A percentile compares a stretch with the other conserved stretches of the same genome.
phyloP scores from a whole-genome alignment of 176 grass and related monocot genomes.

The Dactylis glomerata region DNA sequence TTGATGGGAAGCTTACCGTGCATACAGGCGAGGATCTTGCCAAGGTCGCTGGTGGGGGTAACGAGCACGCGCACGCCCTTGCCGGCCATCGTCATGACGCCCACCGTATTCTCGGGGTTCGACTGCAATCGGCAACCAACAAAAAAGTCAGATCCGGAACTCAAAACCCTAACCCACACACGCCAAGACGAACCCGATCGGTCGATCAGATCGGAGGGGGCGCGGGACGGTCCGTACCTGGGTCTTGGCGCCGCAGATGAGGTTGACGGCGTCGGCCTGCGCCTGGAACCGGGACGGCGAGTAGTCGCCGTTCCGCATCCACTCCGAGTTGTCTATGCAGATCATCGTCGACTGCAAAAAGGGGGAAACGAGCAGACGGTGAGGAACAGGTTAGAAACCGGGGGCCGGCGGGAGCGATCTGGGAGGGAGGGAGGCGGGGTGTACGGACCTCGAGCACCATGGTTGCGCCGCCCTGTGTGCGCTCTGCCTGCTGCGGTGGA shows the following conservation, averaged over 20 bases:
- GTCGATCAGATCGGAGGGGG: conserved; percentile 19
- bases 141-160: conserved; percentile 26
- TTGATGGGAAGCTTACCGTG: conserved; percentile 55
- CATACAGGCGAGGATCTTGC: conserved; percentile 98
- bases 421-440: background rate
- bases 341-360: conserved; percentile 89
- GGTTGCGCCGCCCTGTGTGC: conserved; percentile 26
- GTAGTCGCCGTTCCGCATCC: conserved; percentile 99
- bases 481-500: conserved; percentile 14
- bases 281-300: conserved; percentile 82
- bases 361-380: conserved; percentile 7
- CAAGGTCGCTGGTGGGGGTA: conserved; percentile 97
- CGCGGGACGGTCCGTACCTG: conserved; percentile 41
- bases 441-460: conserved; percentile 91
- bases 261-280: conserved; percentile 90
- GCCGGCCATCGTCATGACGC: conserved; percentile 96
- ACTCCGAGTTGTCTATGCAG: conserved; percentile 99
- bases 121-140: conserved; percentile 50
- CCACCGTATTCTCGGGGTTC: conserved; percentile 98
- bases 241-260: conserved; percentile 95
- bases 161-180: conserved; percentile 39
- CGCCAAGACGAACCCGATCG: background rate
- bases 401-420: background rate
- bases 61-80: conserved; percentile 95
- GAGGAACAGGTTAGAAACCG: background rate